Base-by-base conservation (phyloP, 31 red algal genomes). In the Odonthalia washingtoniensis region DNA sequence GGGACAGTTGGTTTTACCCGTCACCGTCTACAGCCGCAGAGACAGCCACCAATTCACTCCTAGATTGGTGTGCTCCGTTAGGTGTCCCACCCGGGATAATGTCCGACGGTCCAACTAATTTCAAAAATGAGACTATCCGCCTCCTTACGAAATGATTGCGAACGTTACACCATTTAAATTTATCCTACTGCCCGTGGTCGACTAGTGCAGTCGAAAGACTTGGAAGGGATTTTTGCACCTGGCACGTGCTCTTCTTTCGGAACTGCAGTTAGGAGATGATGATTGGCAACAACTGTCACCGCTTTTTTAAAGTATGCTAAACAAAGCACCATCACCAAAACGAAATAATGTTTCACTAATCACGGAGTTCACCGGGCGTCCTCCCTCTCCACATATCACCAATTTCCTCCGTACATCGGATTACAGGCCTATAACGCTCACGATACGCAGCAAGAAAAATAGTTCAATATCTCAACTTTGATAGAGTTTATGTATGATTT, bases 131-230 rank as follows among this genome's bases (percentile, higher is more conserved):
- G 77, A 53, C 27, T 4, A 46, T 80, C 4, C 42, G 5, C 26
- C 2, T 35, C 31, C 24, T 80, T 32, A 9, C 44, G 26, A 64
- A 80, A 6, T 2, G 77, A 6, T 46, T 80, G 44, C n/a, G n/a
- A n/a, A n/a, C n/a, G n/a, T n/a, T n/a, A n/a, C n/a, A n/a, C n/a
- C n/a, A n/a, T n/a, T n/a, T 31, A 12, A 34, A 46, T 1, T 38
- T 70, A 2, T 17, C 80, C 39, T 85, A 79, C 45, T 85, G 16
- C 40, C 63, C 73, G 0, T 62, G 70, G 65, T 45, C 12, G 1
- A 91, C 84, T 35, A 60, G 89, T 5, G 46, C 89, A 0, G 81
- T 91, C 39, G 73, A 91, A 61, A 24, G 34, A 3, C 75, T 84
- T 35, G 69, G 68, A 35, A 44, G 1, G 88, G 78, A 40, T 37